Conservation (phyloP, 2,329 filamentous ascomycete species). For the Clonostachys byssicola region DNA sequence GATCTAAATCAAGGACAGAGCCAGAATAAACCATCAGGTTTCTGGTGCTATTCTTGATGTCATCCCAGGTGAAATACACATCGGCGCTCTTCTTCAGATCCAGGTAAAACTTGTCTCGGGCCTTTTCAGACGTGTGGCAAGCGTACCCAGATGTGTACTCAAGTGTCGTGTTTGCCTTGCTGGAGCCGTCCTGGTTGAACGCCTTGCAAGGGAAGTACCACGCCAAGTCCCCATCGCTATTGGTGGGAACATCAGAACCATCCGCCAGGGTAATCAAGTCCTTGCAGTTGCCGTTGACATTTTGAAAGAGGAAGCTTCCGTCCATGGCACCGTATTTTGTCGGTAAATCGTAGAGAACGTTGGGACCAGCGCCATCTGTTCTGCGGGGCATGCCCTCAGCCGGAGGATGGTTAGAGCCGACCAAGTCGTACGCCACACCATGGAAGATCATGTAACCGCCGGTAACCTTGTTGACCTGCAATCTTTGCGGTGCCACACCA, state of each 20-base stretch:
- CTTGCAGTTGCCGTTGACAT: constrained; percentile 97
- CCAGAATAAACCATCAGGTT: constrained; percentile 95
- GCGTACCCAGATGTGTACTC: constrained; percentile 79
- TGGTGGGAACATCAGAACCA: constrained; percentile 75
- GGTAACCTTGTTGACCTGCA: constrained; percentile 79
- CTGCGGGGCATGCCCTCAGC: constrained; percentile 70
- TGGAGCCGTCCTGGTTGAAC: constrained; percentile 92
- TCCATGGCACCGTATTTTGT: constrained; percentile 83
- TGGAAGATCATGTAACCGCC: constrained; percentile 94
- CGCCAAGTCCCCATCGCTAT: constrained; percentile 67
- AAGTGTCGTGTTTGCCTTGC: constrained; percentile 66
- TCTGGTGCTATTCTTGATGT: constrained; percentile 81
- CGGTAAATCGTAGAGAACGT: constrained; percentile 83
- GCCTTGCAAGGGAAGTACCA: constrained; percentile 96
- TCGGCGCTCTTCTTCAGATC: constrained; percentile 67
- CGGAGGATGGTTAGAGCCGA: constrained; percentile 70
- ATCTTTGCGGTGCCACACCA: constrained; percentile 62
- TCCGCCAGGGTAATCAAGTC: constrained; percentile 71
- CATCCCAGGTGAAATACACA: constrained; percentile 95
- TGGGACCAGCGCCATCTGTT: constrained; percentile 49
- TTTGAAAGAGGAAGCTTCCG: constrained; percentile 95
- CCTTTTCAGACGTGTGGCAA: constrained; percentile 74
- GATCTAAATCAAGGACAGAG: constrained; percentile 83
- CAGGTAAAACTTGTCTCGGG: constrained; percentile 73
- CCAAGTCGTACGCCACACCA: constrained; percentile 82